Conservation (phyloP, 345 rosid species). For the Hevea brasiliensis region DNA sequence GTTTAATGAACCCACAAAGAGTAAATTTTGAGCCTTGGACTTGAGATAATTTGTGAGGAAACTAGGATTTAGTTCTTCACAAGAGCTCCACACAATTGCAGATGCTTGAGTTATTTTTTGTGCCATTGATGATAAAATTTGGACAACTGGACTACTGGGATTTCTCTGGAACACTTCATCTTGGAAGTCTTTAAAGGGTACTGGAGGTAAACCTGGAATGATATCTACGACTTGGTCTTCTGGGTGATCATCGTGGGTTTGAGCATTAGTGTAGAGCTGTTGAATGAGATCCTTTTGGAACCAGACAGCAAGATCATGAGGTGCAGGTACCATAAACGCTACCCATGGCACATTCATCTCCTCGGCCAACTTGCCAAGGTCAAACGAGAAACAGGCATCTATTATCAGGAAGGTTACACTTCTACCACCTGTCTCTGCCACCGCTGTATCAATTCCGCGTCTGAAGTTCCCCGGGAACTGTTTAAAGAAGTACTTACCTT, state of each 20-base stretch:
- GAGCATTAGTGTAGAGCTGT: neutral
- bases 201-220: constrained; percentile 3
- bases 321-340: neutral
- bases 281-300: neutral
- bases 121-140: neutral
- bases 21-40: neutral
- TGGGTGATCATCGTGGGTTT: too few relatives aligned
- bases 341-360: constrained; percentile 9
- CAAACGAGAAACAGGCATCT: neutral
- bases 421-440: neutral
- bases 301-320: neutral
- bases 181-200: neutral
- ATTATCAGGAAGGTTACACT: neutral
- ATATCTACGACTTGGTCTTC: neutral
- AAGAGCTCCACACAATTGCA: neutral
- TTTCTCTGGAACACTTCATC: neutral
- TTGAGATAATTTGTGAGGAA: neutral
- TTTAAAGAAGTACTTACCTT: neutral
- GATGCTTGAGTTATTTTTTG: neutral
- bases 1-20: constrained; percentile 1
- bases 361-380: neutral
- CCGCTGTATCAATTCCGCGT: neutral
- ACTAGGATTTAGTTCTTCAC: neutral
- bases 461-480: constrained; percentile 2
- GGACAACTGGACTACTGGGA: neutral